These are phyloP conservation scores for Quercus tomentella DNA, from an alignment of 331 rosid genomes.

Conservation along the genomic window DNA sequence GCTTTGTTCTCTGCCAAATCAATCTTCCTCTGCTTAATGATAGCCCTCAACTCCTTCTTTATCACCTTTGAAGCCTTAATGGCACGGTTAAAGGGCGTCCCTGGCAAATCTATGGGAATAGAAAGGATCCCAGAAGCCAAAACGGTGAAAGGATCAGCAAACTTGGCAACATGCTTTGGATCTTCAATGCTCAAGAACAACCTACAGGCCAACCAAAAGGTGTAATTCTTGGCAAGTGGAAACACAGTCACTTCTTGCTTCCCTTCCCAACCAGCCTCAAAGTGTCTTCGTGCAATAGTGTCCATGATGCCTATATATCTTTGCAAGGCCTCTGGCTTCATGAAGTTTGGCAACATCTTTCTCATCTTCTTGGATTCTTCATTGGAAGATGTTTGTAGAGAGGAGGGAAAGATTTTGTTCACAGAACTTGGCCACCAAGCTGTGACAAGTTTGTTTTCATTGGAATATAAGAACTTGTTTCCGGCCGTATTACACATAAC, in stretches of 20 bases:
- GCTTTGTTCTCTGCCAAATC: slow-evolving; percentile 62
- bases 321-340: slow-evolving; percentile 38
- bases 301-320: slow-evolving; percentile 63
- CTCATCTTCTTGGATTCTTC: slow-evolving; percentile 39
- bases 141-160: slow-evolving; percentile 38
- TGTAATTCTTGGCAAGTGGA: slow-evolving; percentile 45
- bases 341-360: slow-evolving; percentile 35
- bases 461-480: slow-evolving; percentile 46
- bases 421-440: slow-evolving; percentile 46
- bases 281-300: slow-evolving; percentile 47
- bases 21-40: slow-evolving; percentile 60
- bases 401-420: slow-evolving; percentile 30
- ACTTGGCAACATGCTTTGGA: slow-evolving; percentile 21
- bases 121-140: slow-evolving; percentile 60
- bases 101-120: slow-evolving; percentile 74
- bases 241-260: slow-evolving; percentile 14
- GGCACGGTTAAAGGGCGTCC: slow-evolving; percentile 57
- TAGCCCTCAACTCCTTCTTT: slow-evolving; percentile 38
- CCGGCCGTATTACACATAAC: slow-evolving; percentile 39
- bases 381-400: slow-evolving; percentile 27
- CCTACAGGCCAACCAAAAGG: slow-evolving; percentile 65
- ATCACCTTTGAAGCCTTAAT: slow-evolving; percentile 56
- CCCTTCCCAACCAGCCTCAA: slow-evolving; percentile 61
- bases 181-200: slow-evolving; percentile 70
- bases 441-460: slow-evolving; percentile 50